Evolutionary conservation across 495 filamentous ascomycete genomes (phyloP).

Genomic region (Tricharina praecox): DNA sequence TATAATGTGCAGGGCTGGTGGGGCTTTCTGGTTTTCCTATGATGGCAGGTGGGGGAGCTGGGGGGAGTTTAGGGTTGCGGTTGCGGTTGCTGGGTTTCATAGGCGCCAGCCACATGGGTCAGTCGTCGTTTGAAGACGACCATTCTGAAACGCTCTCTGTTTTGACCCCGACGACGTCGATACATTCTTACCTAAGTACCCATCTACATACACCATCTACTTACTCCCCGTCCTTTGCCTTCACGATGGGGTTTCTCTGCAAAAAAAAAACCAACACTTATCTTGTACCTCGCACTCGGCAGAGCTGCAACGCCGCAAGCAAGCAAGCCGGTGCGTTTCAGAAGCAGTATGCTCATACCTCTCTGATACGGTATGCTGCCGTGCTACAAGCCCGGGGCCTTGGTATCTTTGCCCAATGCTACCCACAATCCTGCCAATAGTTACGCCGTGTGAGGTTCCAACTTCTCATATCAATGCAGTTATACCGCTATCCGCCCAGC

Average conservation of each 20-base stretch:
- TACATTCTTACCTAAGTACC: too few species aligned
- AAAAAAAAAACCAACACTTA: neutral
- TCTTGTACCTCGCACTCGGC: neutral
- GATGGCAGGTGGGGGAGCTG: too few species aligned
- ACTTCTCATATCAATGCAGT: neutral
- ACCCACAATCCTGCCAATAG: too few species aligned
- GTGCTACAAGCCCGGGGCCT: neutral
- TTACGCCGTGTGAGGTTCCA: neutral
- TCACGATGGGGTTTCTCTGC: neutral
- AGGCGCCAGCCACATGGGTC: conserved; percentile 4
- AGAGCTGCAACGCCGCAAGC: neutral
- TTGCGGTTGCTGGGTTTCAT: too few species aligned
- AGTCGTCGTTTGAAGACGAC: neutral
- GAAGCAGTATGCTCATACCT: neutral
- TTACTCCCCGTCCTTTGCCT: too few species aligned
- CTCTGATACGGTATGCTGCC: neutral
- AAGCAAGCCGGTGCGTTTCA: neutral
- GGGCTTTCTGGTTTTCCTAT: too few species aligned
- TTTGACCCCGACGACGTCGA: neutral
- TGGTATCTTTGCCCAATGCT: neutral
- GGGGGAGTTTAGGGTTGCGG: too few species aligned
- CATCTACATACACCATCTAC: too few species aligned
- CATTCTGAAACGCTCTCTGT: conserved; percentile 1
- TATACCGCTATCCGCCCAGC: neutral
- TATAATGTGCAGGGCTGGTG: too few species aligned